A percentile compares a stretch with the other conserved stretches of the same genome.
Conservation (phyloP, 2,329 filamentous ascomycete genomes). For the Ophiostoma australiae region DNA sequence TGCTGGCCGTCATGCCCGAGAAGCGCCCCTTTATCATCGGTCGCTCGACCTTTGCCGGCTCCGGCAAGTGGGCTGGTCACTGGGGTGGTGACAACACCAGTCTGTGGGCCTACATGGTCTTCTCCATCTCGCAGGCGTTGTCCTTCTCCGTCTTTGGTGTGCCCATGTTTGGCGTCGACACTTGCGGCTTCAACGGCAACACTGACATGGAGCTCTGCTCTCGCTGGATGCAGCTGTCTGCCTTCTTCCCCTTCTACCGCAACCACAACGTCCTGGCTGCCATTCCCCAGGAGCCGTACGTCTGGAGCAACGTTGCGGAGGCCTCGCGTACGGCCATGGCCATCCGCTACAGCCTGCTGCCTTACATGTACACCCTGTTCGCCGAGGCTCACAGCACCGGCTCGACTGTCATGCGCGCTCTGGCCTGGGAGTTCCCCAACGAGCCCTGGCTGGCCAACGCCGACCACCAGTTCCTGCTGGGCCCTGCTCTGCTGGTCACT, state of each 20-base stretch:
- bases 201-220: constrained; percentile 65
- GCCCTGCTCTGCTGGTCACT: constrained; percentile 44
- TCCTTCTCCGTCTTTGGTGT: constrained; percentile 63
- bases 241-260: constrained; percentile 71
- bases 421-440: constrained; percentile 65
- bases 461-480: constrained; percentile 50
- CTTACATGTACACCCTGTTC: constrained; percentile 73
- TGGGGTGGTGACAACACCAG: constrained; percentile 57
- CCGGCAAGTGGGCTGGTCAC: constrained; percentile 63
- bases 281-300: constrained; percentile 65
- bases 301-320: constrained; percentile 57
- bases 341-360: constrained; percentile 71
- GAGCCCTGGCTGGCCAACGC: constrained; percentile 44
- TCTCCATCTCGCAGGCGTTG: constrained; percentile 54
- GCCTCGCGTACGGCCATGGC: constrained; percentile 65
- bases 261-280: constrained; percentile 52
- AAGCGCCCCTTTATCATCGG: constrained; percentile 80
- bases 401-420: constrained; percentile 60
- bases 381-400: constrained; percentile 56
- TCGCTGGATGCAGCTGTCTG: constrained; percentile 69
- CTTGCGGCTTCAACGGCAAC: constrained; percentile 69
- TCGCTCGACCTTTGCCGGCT: constrained; percentile 73
- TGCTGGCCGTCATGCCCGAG: constrained; percentile 57
- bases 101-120: constrained; percentile 54
- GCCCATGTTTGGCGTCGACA: constrained; percentile 65